Evolutionary conservation across 495 filamentous ascomycete species (phyloP).

Genomic region (Penicillium waksmanii): DNA sequence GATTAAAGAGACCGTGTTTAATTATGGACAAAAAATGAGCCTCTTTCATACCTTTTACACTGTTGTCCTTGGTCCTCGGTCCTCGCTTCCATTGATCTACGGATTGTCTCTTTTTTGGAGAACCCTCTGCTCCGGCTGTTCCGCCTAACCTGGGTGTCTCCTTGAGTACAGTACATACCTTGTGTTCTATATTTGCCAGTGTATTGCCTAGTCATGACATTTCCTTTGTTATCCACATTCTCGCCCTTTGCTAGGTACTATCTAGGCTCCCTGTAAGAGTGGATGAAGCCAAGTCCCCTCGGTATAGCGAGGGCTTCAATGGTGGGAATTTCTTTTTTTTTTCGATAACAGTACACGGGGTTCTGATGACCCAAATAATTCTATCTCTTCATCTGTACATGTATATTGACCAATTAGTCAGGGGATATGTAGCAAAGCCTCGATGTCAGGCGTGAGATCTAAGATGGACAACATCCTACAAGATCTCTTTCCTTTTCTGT

Average conservation of each 20-base stretch:
- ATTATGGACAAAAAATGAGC: constrained; percentile 52
- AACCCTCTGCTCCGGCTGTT: constrained; percentile 5
- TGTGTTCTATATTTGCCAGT: constrained; percentile 37
- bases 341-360: constrained; percentile 18
- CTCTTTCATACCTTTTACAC: constrained; percentile 33
- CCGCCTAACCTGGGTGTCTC: constrained; percentile 12
- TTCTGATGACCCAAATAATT: constrained; percentile 11
- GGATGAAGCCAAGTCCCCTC: no score
- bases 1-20: constrained; percentile 52
- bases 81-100: constrained; percentile 23
- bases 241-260: background rate
- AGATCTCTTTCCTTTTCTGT: background rate
- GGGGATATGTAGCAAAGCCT: constrained; percentile 1
- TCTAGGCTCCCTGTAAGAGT: background rate
- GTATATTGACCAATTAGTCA: background rate
- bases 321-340: constrained; percentile 1
- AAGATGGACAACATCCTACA: background rate
- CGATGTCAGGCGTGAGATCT: background rate
- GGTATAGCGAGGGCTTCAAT: background rate
- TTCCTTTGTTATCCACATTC: constrained; percentile 29
- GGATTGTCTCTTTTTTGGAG: constrained; percentile 15
- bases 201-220: constrained; percentile 41
- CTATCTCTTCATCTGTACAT: constrained; percentile 26
- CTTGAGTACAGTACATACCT: constrained; percentile 34
- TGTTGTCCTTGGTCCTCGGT: constrained; percentile 22